A percentile compares a stretch with the other conserved stretches of the same genome.
These are phyloP conservation scores for Parastagonospora nodorum DNA, from an alignment of 2,329 filamentous ascomycete genomes.

Conservation along the genomic window DNA sequence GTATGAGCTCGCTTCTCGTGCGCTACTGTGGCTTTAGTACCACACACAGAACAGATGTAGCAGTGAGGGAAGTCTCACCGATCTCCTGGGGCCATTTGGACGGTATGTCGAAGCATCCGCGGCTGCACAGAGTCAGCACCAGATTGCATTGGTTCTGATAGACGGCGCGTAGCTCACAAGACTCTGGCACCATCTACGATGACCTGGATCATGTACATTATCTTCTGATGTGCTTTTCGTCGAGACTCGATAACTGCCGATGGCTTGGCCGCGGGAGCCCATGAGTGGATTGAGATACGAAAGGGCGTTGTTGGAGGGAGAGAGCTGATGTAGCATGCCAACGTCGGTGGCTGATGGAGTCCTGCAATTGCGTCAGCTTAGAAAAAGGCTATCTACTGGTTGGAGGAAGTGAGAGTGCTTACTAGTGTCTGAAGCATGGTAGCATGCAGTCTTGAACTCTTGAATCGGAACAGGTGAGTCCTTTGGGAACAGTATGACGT, in stretches of 20 bases:
- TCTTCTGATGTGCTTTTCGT: slow-evolving; percentile 27
- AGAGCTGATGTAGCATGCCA: slow-evolving; percentile 39
- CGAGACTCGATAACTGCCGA: slow-evolving; percentile 33
- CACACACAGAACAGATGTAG: background rate
- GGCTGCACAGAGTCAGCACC: slow-evolving; percentile 29
- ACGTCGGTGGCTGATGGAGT: slow-evolving; percentile 32
- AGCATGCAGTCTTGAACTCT: slow-evolving; percentile 81
- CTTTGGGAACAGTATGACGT: slow-evolving; percentile 76
- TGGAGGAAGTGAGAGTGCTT: slow-evolving; percentile 7
- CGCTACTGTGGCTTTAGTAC: slow-evolving; percentile 13
- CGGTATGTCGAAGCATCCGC: slow-evolving; percentile 30
- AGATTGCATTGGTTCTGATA: background rate
- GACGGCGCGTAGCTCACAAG: slow-evolving; percentile 28
- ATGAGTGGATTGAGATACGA: slow-evolving; percentile 44
- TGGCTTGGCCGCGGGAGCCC: slow-evolving; percentile 30
- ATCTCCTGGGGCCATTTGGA: slow-evolving; percentile 42
- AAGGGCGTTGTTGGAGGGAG: slow-evolving; percentile 35
- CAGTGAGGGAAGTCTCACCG: slow-evolving; percentile 12
- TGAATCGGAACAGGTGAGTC: slow-evolving; percentile 72
- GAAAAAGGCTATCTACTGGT: background rate
- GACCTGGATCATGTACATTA: slow-evolving; percentile 36
- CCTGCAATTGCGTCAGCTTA: slow-evolving; percentile 22
- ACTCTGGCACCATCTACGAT: slow-evolving; percentile 33
- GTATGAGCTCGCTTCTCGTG: slow-evolving; percentile 30
- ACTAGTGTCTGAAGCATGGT: slow-evolving; percentile 61